phyloP scores from a whole-genome alignment of 495 filamentous ascomycete genomes.

The Baudoinia panamericana region DNA sequence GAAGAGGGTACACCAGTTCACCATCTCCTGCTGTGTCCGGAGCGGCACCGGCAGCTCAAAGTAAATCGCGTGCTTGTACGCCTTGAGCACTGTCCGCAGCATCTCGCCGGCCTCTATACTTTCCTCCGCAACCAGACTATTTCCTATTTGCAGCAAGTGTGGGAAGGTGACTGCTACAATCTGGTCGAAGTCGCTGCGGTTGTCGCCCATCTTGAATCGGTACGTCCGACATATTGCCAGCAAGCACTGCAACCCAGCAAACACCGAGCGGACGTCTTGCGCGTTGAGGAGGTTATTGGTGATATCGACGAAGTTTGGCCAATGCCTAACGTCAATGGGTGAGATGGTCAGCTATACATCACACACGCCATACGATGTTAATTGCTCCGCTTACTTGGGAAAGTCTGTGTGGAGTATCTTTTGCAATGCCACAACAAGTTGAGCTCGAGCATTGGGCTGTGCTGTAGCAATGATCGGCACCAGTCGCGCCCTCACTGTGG shows the following conservation, averaged over 20 bases:
- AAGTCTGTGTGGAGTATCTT: conserved; percentile 94
- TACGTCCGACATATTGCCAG: conserved; percentile 87
- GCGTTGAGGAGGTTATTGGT: conserved; percentile 75
- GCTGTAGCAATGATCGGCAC: conserved; percentile 78
- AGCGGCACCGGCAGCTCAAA: conserved; percentile 74
- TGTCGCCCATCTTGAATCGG: conserved; percentile 77
- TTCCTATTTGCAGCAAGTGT: conserved; percentile 74
- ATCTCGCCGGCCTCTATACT: conserved; percentile 92
- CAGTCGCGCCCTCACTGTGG: conserved; percentile 70
- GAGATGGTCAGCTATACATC: too few relatives aligned
- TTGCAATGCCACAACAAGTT: conserved; percentile 84
- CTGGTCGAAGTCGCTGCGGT: conserved; percentile 76
- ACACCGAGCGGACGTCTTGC: conserved; percentile 70
- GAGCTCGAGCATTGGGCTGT: conserved; percentile 64
- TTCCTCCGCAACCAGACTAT: conserved; percentile 73
- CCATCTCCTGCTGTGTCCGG: conserved; percentile 64
- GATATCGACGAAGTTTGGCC: conserved; percentile 85
- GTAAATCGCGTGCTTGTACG: conserved; percentile 94
- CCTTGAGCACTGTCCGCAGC: conserved; percentile 85
- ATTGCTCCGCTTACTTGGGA: conserved; percentile 67
- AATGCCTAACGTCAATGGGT: too few relatives aligned
- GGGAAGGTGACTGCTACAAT: conserved; percentile 88
- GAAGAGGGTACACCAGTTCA: conserved; percentile 92
- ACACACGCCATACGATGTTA: too few relatives aligned
- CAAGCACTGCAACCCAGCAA: conserved; percentile 86